Conservation (phyloP, 2,329 filamentous ascomycete species). For the Aspergillus novofumigatus region DNA sequence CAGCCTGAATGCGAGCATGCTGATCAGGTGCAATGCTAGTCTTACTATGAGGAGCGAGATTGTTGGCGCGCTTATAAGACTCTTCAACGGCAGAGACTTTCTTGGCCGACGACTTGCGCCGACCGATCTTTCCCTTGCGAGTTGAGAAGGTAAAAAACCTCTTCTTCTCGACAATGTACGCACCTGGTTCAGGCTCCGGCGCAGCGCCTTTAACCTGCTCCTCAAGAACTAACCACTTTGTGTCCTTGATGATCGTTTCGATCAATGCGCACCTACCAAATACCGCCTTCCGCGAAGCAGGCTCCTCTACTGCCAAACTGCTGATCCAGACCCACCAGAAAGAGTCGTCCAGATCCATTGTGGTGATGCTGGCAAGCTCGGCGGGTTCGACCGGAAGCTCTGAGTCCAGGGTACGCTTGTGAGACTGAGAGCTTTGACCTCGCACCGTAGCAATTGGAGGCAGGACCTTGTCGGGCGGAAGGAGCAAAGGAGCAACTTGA, state of each 20-base stretch:
- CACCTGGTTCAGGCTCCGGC: constrained; percentile 74
- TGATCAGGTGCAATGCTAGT: constrained; percentile 84
- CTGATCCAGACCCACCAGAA: constrained; percentile 99
- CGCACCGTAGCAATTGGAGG: constrained; percentile 71
- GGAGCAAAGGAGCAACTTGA: constrained; percentile 60
- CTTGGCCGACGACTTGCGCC: constrained; percentile 68
- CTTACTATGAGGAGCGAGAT: constrained; percentile 62
- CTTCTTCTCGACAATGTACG: constrained; percentile 94
- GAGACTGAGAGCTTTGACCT: constrained; percentile 82
- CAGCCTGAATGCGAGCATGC: constrained; percentile 87
- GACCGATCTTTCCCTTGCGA: constrained; percentile 63
- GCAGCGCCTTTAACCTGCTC: constrained; percentile 94
- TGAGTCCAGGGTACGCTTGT: constrained; percentile 66
- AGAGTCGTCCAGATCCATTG: constrained; percentile 82
- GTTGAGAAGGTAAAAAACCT: constrained; percentile 78
- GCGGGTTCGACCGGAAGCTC: constrained; percentile 74
- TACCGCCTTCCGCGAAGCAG: constrained; percentile 76
- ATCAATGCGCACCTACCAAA: constrained; percentile 92
- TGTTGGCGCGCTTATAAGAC: constrained; percentile 48
- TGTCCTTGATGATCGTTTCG: constrained; percentile 76
- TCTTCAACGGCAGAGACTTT: constrained; percentile 49
- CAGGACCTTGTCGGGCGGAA: constrained; percentile 88
- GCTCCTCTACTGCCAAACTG: constrained; percentile 88
- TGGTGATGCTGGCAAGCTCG: constrained; percentile 87
- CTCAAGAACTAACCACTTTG: constrained; percentile 91